Base-by-base conservation (phyloP, 2,329 filamentous ascomycete genomes). In the Aspergillus pseudotamarii region DNA sequence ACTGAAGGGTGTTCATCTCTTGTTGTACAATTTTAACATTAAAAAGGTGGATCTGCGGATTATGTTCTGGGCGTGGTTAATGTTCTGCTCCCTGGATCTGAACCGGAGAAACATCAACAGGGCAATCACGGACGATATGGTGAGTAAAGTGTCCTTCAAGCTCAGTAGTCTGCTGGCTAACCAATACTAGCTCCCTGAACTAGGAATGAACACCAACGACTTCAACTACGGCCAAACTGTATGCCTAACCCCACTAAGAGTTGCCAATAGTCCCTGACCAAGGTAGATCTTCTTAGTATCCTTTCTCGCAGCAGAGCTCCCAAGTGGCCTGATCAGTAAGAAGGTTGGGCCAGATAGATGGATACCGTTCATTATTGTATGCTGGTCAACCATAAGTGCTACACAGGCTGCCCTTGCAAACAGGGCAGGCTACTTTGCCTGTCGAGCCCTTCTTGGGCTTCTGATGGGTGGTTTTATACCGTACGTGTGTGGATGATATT, bases 391-490 rank as follows among this genome's bases (percentile, higher is more conserved):
- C 11, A 70, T 68, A 2, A 68, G 69, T 0, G 71, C 68, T 1
- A 64, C 64, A 32, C 73, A 75, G 48, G 69, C 69, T 43, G 73
- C 73, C 58, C 69, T 75, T 55, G 64, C 69, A 10, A 65, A 63
- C 28, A 66, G 74, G 6, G 71, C 76, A 1, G 75, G 73, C 6
- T 84, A 80, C 61, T 82, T 79, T 56, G 78, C 78, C 2, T 73
- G 78, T 61, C 78, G 81, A 36, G 78, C 77, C 3, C 66, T 84
- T 2, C 66, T 85, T 2, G 83, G 83, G 1, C 73, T 84, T 3
- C 68, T 83, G 19, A 82, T 83, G 78, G 83, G 83, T 23, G 83
- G 83, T 0, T 85, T 84, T 61, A 85, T 85, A 34, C 82, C 83
- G 67, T 50, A n/a, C 3, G 46, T 30, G n/a, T 23, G 4, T 10